Evolutionary conservation across 225 moss, liverwort and hornwort species (phyloP).

Genomic region (Polytrichum formosum): DNA sequence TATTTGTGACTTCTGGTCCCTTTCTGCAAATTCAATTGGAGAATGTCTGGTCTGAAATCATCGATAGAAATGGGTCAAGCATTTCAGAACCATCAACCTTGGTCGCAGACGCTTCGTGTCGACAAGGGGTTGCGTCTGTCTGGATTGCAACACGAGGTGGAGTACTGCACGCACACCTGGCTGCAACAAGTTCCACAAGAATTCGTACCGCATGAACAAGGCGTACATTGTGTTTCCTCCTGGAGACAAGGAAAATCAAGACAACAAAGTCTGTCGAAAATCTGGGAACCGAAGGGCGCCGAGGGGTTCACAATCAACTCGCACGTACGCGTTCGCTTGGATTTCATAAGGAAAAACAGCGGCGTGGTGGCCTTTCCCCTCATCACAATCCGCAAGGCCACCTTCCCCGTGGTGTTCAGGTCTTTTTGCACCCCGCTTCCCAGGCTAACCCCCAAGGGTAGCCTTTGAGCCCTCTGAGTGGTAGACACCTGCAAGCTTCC

Average conservation of each 20-base stretch:
- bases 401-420: constrained; percentile 9
- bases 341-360: constrained; percentile 28
- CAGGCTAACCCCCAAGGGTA: neutral
- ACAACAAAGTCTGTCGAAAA: constrained; percentile 22
- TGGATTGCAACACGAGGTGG: neutral
- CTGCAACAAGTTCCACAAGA: neutral
- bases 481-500: neutral
- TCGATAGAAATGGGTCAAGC: no score
- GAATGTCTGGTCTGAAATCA: no score
- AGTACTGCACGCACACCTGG: neutral
- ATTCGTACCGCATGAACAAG: neutral
- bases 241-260: neutral
- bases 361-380: constrained; percentile 21
- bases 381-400: constrained; percentile 23
- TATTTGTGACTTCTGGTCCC: no score
- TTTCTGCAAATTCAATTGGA: no score
- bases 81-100: neutral
- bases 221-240: neutral
- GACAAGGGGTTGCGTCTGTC: neutral
- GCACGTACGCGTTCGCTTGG: constrained; percentile 4
- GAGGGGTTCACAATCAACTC: constrained; percentile 31
- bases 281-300: constrained; percentile 11
- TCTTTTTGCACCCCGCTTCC: neutral
- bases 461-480: constrained; percentile 11
- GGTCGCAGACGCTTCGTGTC: neutral